Evolutionary conservation across 2,329 filamentous ascomycete species (phyloP).

Genomic region (Colletotrichum graminicola): DNA sequence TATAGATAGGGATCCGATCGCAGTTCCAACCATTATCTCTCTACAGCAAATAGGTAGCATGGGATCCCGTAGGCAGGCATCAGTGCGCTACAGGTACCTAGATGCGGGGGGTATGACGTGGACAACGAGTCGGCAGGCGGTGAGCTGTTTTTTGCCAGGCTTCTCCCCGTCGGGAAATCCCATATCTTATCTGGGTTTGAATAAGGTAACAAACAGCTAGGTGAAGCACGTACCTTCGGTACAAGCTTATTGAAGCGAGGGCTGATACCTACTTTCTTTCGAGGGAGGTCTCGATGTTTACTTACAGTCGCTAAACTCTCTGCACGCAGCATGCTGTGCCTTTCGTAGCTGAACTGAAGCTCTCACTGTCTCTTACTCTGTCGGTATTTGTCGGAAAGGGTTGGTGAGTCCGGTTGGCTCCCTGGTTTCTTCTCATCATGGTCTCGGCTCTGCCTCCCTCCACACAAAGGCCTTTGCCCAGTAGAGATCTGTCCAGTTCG

Average conservation of each 20-base stretch:
- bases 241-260: not conserved
- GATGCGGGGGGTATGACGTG: slow-evolving; percentile 5
- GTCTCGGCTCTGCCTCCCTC: slow-evolving; percentile 13
- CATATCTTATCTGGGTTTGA: not conserved
- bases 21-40: not conserved
- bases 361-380: not conserved
- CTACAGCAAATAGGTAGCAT: not conserved
- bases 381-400: not conserved
- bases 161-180: not conserved
- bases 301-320: not conserved
- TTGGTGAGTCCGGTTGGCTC: slow-evolving; percentile 1
- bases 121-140: slow-evolving; percentile 21
- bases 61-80: not conserved
- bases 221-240: not conserved
- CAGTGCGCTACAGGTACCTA: not conserved
- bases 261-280: not conserved
- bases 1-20: not conserved
- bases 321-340: not conserved
- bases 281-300: not conserved
- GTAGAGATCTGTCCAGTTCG: slow-evolving; percentile 36
- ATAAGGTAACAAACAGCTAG: not conserved
- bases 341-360: not conserved
- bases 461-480: slow-evolving; percentile 24
- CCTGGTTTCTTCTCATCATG: not conserved
- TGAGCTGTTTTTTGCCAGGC: slow-evolving; percentile 2